Evolutionary conservation across 169 alveolate species (phyloP), one percentile per base, ranked within the genome.

Genomic region (Cryptosporidium parvum): DNA sequence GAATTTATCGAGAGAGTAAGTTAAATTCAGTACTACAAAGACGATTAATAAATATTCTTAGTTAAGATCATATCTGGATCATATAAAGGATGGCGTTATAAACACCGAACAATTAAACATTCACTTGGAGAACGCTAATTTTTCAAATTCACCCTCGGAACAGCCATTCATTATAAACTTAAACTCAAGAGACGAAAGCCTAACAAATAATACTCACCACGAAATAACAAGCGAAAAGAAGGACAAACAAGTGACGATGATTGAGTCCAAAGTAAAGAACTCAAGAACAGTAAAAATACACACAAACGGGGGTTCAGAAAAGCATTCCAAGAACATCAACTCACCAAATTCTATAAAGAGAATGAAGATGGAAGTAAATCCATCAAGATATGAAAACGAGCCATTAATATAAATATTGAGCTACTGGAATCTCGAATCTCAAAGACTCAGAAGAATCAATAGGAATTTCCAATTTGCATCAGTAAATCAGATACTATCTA

Each of bases 1-100:
- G 97, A 94, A 69, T 94, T 94, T 69, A 92, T 94, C 12, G 93
- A 69, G 21, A 86, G 53, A 89, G 95, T 26, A 93, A 91, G 87
- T 85, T 14, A 61, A 80, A 58, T 44, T 21, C 52, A 53, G 51
- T 21, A 33, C 2, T 31, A 10, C 7, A 29, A 18, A 29, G 1
- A 33, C 33, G 21, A 31, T n/a, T 59, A 33, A 14, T 26, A 16
- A 31, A 21, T 23, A 45, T 33, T 1, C n/a, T 10, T 39, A 80
- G 89, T 80, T 80, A 4, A 51, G 89, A 26, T 35, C 89, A 80
- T 80, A 80, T 45, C 68, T 80, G 6, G 75, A 80, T 26, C 89
- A 80, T 65, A 80, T 65, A 12, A 80, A 80, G 69, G 89, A 80
- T 10, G 61, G 68, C 45, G 70, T 5, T n/a, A n/a, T 59, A 12